Evolutionary conservation across 108 stramenopile species (phyloP), one percentile per base, ranked within the genome.

Genomic region (Craspedostauros australis): DNA sequence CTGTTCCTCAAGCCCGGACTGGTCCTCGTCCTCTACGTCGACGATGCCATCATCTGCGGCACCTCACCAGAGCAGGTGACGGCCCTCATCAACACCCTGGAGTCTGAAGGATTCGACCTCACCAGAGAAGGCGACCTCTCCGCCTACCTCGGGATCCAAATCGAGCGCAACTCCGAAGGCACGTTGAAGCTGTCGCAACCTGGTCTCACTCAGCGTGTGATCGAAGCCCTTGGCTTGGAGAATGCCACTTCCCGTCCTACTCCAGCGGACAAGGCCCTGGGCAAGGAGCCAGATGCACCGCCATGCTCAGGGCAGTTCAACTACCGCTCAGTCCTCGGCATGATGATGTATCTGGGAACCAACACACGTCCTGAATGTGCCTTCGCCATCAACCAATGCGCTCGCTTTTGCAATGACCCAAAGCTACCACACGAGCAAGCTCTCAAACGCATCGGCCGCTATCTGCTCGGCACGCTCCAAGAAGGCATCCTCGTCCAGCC

Each of bases 121-220:
- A 45, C 43, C 8, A 43, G 33, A 1, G 1, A 39, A 38, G 30
- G 14, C 5, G 37, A 26, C 5, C 5, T 53, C 42, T 59, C 68
- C 46, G 68, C 57, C 2, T 78, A 57, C 42, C 60, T 78, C 14
- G 77, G 77, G 26, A 47, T 78, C 14, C 9, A 56, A 24, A 43
- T 75, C 25, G 16, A 44, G 2, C 21, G 42, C 11, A 54, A 50
- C 2, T n/a, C n/a, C 12, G 41, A 45, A 29, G 49, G 38, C 11
- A 28, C 28, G 4, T 18, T 60, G 4, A 16, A 60, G 32, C 36
- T 65, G 21, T 54, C 23, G 4, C 63, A 72, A 65, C 33, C 57
- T 29, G 34, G 46, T 9, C 42, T 67, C 4, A 60, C 60, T 22
- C 19, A 44, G 4, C 5, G 15, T 8, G 42, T 67, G 16, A 24